Evolutionary conservation across 2,329 filamentous ascomycete species (phyloP).

Genomic region (Eurotiales sp.): DNA sequence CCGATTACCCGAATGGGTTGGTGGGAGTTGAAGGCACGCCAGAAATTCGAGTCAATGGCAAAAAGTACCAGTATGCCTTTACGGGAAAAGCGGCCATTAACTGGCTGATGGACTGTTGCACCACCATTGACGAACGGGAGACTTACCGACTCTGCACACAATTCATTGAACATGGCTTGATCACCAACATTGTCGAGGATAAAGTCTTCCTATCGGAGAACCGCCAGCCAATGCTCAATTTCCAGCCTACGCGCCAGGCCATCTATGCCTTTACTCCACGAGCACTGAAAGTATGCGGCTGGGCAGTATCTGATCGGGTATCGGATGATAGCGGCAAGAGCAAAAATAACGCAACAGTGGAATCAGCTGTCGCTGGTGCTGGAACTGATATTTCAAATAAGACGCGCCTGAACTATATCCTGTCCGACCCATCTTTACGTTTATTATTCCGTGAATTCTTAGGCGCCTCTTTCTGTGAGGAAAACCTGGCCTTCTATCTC

Average conservation of each 20-base stretch:
- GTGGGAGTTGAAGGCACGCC: conserved; percentile 88
- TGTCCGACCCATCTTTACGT: conserved; percentile 82
- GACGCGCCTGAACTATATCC: conserved; percentile 85
- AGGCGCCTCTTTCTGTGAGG: conserved; percentile 91
- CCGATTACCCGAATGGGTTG: conserved; percentile 81
- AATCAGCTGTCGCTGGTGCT: conserved; percentile 32
- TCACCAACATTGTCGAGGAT: conserved; percentile 69
- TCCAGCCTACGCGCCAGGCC: conserved; percentile 81
- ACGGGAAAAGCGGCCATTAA: conserved; percentile 85
- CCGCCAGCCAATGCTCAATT: conserved; percentile 58
- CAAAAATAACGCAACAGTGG: not conserved
- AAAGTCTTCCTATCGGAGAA: conserved; percentile 60
- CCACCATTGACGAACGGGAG: conserved; percentile 85
- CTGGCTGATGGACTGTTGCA: conserved; percentile 97
- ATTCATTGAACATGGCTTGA: conserved; percentile 81
- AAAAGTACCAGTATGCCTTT: conserved; percentile 76
- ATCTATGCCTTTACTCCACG: conserved; percentile 81
- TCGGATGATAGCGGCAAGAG: conserved; percentile 11
- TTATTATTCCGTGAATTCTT: conserved; percentile 92
- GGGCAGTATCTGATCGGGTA: conserved; percentile 50
- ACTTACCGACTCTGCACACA: conserved; percentile 77
- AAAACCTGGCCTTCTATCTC: conserved; percentile 93
- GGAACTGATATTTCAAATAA: conserved; percentile 79
- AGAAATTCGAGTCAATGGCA: conserved; percentile 76
- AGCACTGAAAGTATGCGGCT: conserved; percentile 67